Base-by-base conservation (phyloP, 2,329 filamentous ascomycete species). In the Botrytis tulipae region DNA sequence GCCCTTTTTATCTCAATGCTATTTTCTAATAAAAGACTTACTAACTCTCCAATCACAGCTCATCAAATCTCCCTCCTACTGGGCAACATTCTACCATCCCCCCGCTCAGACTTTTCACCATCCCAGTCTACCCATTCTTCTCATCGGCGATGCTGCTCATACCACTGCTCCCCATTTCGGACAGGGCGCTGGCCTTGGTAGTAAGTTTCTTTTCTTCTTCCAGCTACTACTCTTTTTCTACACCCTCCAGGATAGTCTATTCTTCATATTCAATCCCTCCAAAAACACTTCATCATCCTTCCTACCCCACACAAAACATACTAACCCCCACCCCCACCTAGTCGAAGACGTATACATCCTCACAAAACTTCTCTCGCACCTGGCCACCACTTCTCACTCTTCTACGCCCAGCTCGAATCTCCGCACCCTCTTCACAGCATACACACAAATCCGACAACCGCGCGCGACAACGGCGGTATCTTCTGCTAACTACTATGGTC, bases 271-370 rank as follows among this genome's bases (percentile, higher is more conserved):
- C 2, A 32, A 32, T 18, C 14, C 5, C 4, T 8, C 51, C 14
- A 16, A 57, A 57, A 18, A 42, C 40, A 42, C 40, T 42, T 8
- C 7, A 37, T 9, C 10, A 1, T 14, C 5, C 1, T 18, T 37
- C 20, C 1, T 14, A 48, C 7, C 14, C 10, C 2, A 12, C 44
- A 32, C 1, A 22, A 16, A 2, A 25, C 3, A 20, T 35, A 44
- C 42, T 66, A 46, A 66, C 10, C 42, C 42, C 14, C 14, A 10
- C 9, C 35, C 3, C 16, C 1, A 4, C 3, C 4, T 1, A 68
- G 65, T 68, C 35, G 46, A 68, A 68, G 65, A 68, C 44, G 65
- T 68, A 29, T 68, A 68, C 6, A 68, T 68, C 9, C 65, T 68
- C 46, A 54, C 25, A 1, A 68, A 25, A 14, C 46, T 68, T 2